Evolutionary conservation across 2,329 filamentous ascomycete genomes (phyloP).

Genomic region (Canariomyces notabilis): DNA sequence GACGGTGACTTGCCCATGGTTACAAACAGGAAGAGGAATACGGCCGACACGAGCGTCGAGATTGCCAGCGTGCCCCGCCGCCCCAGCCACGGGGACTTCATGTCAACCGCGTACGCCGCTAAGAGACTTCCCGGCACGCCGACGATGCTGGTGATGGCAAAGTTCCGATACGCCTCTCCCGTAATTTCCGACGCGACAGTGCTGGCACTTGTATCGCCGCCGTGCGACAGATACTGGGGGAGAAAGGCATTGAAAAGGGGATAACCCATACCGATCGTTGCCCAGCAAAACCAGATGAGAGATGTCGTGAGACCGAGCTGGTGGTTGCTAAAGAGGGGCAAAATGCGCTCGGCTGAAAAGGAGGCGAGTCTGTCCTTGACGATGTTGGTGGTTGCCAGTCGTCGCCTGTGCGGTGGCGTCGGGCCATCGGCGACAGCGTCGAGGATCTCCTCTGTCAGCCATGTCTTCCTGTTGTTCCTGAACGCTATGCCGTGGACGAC

Average conservation of each 20-base stretch:
- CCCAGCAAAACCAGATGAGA: slow-evolving; percentile 75
- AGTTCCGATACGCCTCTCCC: slow-evolving; percentile 66
- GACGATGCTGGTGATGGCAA: slow-evolving; percentile 71
- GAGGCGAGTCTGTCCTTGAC: slow-evolving; percentile 56
- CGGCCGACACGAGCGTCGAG: slow-evolving; percentile 60
- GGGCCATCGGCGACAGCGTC: slow-evolving; percentile 47
- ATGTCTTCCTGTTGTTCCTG: slow-evolving; percentile 64
- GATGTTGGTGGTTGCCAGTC: slow-evolving; percentile 35
- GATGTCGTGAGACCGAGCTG: slow-evolving; percentile 47
- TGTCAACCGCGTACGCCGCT: slow-evolving; percentile 66
- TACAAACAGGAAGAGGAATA: slow-evolving; percentile 66
- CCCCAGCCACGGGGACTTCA: slow-evolving; percentile 57
- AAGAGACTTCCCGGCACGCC: slow-evolving; percentile 74
- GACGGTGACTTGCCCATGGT: slow-evolving; percentile 50
- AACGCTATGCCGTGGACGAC: slow-evolving; percentile 74
- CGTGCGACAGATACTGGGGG: slow-evolving; percentile 72
- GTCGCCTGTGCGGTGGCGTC: slow-evolving; percentile 4
- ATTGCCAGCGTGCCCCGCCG: slow-evolving; percentile 67
- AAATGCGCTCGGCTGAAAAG: slow-evolving; percentile 63
- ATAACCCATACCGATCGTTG: slow-evolving; percentile 78
- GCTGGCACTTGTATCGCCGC: slow-evolving; percentile 35
- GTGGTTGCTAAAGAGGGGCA: slow-evolving; percentile 57
- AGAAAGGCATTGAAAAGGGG: slow-evolving; percentile 86
- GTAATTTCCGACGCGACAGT: slow-evolving; percentile 34
- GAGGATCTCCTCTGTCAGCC: slow-evolving; percentile 68